Conservation (phyloP, 116 monocot species). For the Dioscorea cayenensis region DNA sequence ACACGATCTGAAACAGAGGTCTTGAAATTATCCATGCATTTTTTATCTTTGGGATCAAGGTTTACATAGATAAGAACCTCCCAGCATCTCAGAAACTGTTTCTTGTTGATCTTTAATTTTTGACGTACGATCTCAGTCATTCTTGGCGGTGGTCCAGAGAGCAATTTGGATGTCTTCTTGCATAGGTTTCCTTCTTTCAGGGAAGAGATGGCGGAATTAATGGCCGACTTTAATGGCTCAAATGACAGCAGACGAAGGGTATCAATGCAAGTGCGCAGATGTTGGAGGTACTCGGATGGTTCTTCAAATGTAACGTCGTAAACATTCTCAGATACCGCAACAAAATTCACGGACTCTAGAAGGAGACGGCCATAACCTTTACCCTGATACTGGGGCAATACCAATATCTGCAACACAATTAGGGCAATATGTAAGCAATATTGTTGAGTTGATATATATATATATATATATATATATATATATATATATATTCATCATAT, state of each 20-base stretch:
- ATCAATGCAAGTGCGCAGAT: constrained; percentile 70
- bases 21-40: constrained; percentile 54
- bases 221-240: constrained; percentile 39
- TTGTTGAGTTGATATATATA: not conserved
- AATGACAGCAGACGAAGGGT: constrained; percentile 56
- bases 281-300: constrained; percentile 86
- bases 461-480: too few relatives aligned
- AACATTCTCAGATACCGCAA: constrained; percentile 58
- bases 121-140: constrained; percentile 45
- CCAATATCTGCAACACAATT: constrained; percentile 58
- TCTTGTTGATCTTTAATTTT: constrained; percentile 88
- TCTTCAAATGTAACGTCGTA: constrained; percentile 88
- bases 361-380: constrained; percentile 72
- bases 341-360: constrained; percentile 57
- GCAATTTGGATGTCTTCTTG: constrained; percentile 35
- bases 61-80: constrained; percentile 67
- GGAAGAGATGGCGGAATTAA: constrained; percentile 30
- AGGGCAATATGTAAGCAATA: not conserved
- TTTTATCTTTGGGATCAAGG: constrained; percentile 36
- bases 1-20: constrained; percentile 42
- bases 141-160: constrained; percentile 27
- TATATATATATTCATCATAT: too few relatives aligned
- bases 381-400: constrained; percentile 72
- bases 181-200: constrained; percentile 47
- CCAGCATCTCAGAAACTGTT: constrained; percentile 85